Evolutionary conservation across 2,329 filamentous ascomycete species (phyloP), one percentile per base, ranked within the genome.

Genomic region (Dichotomopilus funicola): DNA sequence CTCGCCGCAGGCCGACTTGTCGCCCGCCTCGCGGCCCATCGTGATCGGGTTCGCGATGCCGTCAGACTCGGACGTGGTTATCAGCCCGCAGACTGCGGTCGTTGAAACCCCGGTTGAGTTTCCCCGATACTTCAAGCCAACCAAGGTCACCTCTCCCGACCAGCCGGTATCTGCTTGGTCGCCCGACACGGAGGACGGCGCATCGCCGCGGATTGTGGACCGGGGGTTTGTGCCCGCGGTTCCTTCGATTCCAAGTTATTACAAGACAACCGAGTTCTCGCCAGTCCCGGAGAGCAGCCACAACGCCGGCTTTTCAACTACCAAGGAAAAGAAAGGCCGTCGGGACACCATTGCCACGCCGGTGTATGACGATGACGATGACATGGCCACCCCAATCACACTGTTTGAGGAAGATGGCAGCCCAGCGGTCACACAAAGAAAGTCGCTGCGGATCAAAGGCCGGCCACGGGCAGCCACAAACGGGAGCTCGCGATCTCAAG

Each of bases 1-100:
- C 52, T 65, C 63, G 2, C 62, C 63, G 10, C 44, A 65, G 37
- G 62, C 65, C 9, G 81, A 83, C 58, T 74, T 88, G 4, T 88
- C 86, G 11, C 86, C 87, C 0, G 80, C 79, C 56, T 83, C 87
- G 63, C 77, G 82, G n/a, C 84, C 84, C 1, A 90, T 90, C 57
- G 78, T 87, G 43, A 90, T 89, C 61, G 86, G 86, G 10, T 82
- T 90, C 50, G 78, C 81, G 11, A 73, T 89, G 46, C 80, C 86
- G 2, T 78, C 81, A 11, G 77, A 79, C 46, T 71, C 73, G 37
- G 60, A 73, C 34, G 69, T 70, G 63, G 74, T 72, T 63, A 71
- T 78, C 65, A 80, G 76, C 54, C 78, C 79, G n/a, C 73, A 78
- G 44, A 81, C 75, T 2, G 73, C 75, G 12, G 67, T 71, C 7